Evolutionary conservation across 495 filamentous ascomycete genomes (phyloP), one percentile per base, ranked within the genome.

Genomic region (Pseudevernia furfuracea): DNA sequence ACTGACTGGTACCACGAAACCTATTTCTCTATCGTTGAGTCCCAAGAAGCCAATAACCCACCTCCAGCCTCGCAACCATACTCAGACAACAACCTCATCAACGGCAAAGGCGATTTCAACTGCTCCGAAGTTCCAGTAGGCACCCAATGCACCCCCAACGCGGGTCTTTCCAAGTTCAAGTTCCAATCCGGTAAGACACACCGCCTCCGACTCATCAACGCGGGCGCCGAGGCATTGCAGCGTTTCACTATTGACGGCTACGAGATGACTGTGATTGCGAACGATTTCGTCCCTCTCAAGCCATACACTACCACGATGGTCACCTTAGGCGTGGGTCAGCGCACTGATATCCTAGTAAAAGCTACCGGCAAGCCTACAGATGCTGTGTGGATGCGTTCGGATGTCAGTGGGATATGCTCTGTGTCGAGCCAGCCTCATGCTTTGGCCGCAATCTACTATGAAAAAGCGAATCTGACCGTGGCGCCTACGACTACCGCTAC

Each of bases 191-290:
- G 81, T 38, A 70, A 76, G 64, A 79, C 72, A 41, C 78, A 85
- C 61, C 75, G 76, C 8, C 67, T 89, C 4, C 73, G 84, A 6
- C 69, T 89, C 2, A 75, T 87, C 64, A 86, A 85, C 68, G 72
- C 73, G 12, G 78, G 76, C 4, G 73, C 80, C 11, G 81, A 83
- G 46, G 77, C 72, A n/a, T 73, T 78, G 38, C 66, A 72, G 49
- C 67, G 71, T 52, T 74, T 77, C 61, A 71, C 56, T 12, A 79
- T 78, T 57, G 76, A 80, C 61, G 69, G 67, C 14, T 71, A 73
- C 60, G 69, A 55, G 0, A 65, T 78, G 61, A 74, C 58, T 0
- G 68, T 77, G 49, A 71, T 78, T 64, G 72, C 78, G 37, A 74
- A 75, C 58, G 72, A 80, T 57, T 79, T 75, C 52, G 71, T 78